Conservation (phyloP, 768 basidiomycete genomes). For the Russula olivacea region DNA sequence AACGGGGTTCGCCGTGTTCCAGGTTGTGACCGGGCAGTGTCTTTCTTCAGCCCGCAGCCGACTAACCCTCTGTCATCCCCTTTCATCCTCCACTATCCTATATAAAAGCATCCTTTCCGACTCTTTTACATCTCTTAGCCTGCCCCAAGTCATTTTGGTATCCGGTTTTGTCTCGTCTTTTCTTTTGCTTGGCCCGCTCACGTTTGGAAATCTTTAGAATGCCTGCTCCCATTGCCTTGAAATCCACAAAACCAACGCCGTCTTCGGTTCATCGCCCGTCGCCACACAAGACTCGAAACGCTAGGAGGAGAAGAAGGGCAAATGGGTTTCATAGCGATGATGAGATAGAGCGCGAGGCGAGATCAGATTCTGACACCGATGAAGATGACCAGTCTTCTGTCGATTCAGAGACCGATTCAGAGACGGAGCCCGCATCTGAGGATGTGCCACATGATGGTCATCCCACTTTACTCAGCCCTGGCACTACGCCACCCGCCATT, state of each 20-base stretch:
- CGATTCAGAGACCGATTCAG: constrained; percentile 60
- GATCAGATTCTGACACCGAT: constrained; percentile 63
- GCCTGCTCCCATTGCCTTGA: constrained; percentile 22
- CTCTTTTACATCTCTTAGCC: background rate
- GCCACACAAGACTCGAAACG: constrained; percentile 37
- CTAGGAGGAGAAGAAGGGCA: constrained; percentile 60
- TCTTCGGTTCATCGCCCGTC: constrained; percentile 12
- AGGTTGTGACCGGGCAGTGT: background rate
- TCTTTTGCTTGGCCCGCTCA: background rate
- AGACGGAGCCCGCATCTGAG: constrained; percentile 64
- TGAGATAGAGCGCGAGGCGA: constrained; percentile 65
- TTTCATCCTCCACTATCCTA: background rate
- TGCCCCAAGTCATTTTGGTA: background rate
- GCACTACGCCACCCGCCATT: constrained; percentile 41
- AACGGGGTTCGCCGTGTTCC: constrained; percentile 2
- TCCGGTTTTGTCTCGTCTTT: background rate
- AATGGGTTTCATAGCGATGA: constrained; percentile 62
- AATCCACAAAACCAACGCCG: constrained; percentile 5
- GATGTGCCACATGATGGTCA: constrained; percentile 48
- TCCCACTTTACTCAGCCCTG: constrained; percentile 56
- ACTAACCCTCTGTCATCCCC: constrained; percentile 12
- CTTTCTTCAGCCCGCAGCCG: background rate
- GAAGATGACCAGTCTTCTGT: constrained; percentile 46
- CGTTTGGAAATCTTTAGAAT: constrained; percentile 16
- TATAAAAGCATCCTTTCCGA: background rate